Evolutionary conservation across 257 asterid genomes (phyloP).

Genomic region (Forsythia viridissima): DNA sequence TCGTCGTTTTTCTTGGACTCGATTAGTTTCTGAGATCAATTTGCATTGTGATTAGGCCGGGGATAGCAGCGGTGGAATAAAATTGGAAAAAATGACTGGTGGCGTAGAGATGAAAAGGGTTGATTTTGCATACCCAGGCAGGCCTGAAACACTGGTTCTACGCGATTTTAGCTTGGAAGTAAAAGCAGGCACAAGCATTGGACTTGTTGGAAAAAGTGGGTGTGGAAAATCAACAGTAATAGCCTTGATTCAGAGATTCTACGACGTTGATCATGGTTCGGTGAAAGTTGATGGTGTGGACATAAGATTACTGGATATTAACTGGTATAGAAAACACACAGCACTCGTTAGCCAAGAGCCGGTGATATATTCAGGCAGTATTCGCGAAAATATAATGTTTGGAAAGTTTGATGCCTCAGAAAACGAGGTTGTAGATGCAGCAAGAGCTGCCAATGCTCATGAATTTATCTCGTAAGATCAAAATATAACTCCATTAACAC

Average conservation of each 20-base stretch:
- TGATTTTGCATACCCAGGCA: slow-evolving; percentile 65
- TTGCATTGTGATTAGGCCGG: slow-evolving; percentile 34
- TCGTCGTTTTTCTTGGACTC: not conserved
- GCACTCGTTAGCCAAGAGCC: slow-evolving; percentile 92
- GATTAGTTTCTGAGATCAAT: not conserved
- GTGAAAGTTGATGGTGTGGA: slow-evolving; percentile 68
- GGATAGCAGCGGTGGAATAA: slow-evolving; percentile 32
- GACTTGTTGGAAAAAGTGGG: slow-evolving; percentile 81
- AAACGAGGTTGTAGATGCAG: slow-evolving; percentile 68
- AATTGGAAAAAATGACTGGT: slow-evolving; percentile 51
- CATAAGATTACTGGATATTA: slow-evolving; percentile 54
- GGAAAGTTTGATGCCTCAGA: slow-evolving; percentile 71
- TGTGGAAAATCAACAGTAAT: slow-evolving; percentile 87
- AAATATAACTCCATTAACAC: not conserved
- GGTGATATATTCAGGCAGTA: slow-evolving; percentile 69
- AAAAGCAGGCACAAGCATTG: slow-evolving; percentile 70
- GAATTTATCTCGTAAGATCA: slow-evolving; percentile 73
- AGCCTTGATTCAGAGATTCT: slow-evolving; percentile 70
- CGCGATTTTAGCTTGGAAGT: slow-evolving; percentile 63
- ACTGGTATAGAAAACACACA: slow-evolving; percentile 66
- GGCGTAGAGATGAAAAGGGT: slow-evolving; percentile 64
- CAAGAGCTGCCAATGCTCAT: slow-evolving; percentile 82
- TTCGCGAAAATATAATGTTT: slow-evolving; percentile 62
- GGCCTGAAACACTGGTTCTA: slow-evolving; percentile 50
- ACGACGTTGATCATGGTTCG: slow-evolving; percentile 57